Evolutionary conservation across 495 filamentous ascomycete genomes (phyloP), one percentile per base, ranked within the genome.

Genomic region (Talaromyces adpressus): DNA sequence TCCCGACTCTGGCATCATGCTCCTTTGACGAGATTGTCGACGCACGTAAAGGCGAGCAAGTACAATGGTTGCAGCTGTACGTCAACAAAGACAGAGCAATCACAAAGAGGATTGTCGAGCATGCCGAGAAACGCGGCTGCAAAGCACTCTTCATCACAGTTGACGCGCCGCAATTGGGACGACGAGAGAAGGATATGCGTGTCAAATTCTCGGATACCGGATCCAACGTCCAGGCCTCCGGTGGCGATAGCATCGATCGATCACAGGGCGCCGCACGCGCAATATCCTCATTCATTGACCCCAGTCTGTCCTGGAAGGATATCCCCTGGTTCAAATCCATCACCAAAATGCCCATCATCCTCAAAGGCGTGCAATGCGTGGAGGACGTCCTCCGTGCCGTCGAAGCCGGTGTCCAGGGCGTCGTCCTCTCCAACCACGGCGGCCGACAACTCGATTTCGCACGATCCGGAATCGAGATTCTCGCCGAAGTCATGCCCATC

Each of bases 111-210:
- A 98, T 99, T 68, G 88, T 99, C 23, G 70, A 90, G 74, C 91
- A 97, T 73, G 95, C 95, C 67, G 95, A 98, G 75, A 81, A 80
- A 68, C 88, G 93, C 62, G 95, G 94, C 29, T 97, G 93, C 81
- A 96, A 93, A 77, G 94, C 89, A 6, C 84, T 99, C 7, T 98
- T 98, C 81, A 97, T 99, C 77, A 99, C 94, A 5, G 94, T 99
- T 51, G 94, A 99, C 70, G 94, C 94, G 39, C 95, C 94, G 3
- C 94, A 98, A 71, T 85, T 98, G 12, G 95, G 94, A 20, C 88
- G 95, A 14, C 84, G 94, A 59, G 94, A 99, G 76, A 98, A 98
- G 78, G 85, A 89, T 67, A 97, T 98, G 93, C 89, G 94, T 30
- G 85, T 84, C 39, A 98, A 97, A 71, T 98, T 97, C 75, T 85